Percentiles rank a stretch among this genome's conserved stretches.
Conservation (phyloP, 257 asterid species). For the Solanum tarijense region DNA sequence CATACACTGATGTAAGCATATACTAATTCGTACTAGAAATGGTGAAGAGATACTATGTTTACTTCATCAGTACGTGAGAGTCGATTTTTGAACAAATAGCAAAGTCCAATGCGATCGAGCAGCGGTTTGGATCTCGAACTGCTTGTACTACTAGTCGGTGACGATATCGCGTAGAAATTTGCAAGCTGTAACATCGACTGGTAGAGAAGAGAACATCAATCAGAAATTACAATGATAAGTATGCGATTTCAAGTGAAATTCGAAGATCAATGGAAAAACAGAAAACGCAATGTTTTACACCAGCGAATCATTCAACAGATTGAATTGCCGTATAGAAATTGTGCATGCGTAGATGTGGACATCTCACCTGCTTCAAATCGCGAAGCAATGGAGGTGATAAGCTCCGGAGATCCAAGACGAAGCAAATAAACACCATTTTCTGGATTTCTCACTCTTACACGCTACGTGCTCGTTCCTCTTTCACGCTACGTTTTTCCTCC, state of each 20-base stretch:
- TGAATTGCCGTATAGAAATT: neutral
- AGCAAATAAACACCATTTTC: constrained; percentile 63
- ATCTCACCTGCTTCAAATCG: constrained; percentile 67
- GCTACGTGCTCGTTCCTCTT: neutral
- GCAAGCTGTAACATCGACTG: constrained; percentile 87
- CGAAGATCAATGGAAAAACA: neutral
- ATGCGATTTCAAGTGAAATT: neutral
- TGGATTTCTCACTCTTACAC: neutral
- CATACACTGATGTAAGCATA: neutral
- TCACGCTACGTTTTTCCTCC: neutral
- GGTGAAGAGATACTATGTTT: neutral
- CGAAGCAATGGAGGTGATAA: constrained; percentile 62
- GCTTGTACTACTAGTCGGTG: constrained; percentile 9
- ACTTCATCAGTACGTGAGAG: constrained; percentile 56
- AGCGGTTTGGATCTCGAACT: constrained; percentile 35
- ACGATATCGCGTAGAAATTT: constrained; percentile 55
- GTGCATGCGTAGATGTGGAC: neutral
- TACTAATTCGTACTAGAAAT: neutral
- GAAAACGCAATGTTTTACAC: neutral
- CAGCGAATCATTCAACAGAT: neutral
- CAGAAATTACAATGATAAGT: neutral
- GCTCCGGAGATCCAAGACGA: constrained; percentile 73
- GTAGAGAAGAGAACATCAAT: neutral
- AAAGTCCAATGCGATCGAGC: constrained; percentile 73
- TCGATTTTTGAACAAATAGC: constrained; percentile 49